Evolutionary conservation across 2,329 filamentous ascomycete genomes (phyloP).

Genomic region (Teratosphaeria zuluensis): DNA sequence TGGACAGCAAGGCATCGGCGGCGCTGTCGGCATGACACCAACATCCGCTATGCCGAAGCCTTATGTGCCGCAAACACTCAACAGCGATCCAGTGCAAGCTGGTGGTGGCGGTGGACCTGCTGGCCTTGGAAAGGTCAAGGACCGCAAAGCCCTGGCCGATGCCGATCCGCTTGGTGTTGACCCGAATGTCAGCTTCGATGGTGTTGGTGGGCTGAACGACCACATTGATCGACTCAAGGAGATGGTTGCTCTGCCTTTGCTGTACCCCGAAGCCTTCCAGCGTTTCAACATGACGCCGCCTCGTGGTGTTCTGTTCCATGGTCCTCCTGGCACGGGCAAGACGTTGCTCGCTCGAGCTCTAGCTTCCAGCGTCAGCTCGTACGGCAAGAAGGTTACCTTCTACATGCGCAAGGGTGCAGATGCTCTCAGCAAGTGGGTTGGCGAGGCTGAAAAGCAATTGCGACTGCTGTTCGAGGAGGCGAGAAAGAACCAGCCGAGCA

Average conservation of each 20-base stretch:
- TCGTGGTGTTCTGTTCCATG: constrained; percentile 90
- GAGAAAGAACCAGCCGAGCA: constrained; percentile 88
- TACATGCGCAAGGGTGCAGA: constrained; percentile 99
- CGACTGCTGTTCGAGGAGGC: constrained; percentile 92
- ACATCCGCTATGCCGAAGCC: constrained; percentile 41
- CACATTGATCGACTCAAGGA: constrained; percentile 97
- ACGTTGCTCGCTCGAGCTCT: constrained; percentile 89
- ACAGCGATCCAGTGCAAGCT: constrained; percentile 46
- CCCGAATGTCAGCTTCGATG: constrained; percentile 83
- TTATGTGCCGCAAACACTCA: constrained; percentile 49
- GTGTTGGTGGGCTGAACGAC: constrained; percentile 82
- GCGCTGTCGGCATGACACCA: constrained; percentile 56
- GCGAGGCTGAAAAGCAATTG: constrained; percentile 91
- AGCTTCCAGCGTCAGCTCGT: constrained; percentile 78
- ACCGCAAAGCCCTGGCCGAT: constrained; percentile 83
- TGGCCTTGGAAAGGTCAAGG: constrained; percentile 82
- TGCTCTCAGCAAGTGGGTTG: constrained; percentile 96
- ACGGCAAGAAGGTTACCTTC: constrained; percentile 91
- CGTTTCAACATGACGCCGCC: constrained; percentile 90
- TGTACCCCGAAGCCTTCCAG: constrained; percentile 90
- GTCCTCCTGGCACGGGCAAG: constrained; percentile 94
- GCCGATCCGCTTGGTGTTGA: constrained; percentile 92
- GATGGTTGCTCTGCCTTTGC: constrained; percentile 88
- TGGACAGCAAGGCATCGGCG: constrained; percentile 47
- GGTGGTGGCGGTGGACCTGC: constrained; percentile 55